Conservation (phyloP, 75 land plant species). For the Pinus taeda region DNA sequence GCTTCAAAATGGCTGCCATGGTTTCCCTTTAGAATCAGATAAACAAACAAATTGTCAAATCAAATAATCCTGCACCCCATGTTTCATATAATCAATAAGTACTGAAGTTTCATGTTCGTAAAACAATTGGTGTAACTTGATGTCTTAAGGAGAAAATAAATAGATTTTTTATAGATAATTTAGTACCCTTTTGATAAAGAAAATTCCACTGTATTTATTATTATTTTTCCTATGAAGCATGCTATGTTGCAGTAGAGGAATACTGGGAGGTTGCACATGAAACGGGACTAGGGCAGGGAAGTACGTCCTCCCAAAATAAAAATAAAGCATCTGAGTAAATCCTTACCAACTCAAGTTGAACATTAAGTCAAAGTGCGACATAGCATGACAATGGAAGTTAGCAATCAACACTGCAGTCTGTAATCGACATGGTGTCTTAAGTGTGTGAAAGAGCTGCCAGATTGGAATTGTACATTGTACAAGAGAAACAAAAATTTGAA, state of each 20-base stretch:
- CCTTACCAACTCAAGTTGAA: not conserved
- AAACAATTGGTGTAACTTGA: not conserved
- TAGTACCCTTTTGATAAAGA: not conserved
- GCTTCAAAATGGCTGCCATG: constrained; percentile 71
- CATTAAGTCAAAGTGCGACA: not conserved
- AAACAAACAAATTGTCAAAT: constrained; percentile 6
- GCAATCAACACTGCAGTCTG: too few species aligned
- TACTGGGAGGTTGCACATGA: too few species aligned
- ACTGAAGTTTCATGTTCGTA: not conserved
- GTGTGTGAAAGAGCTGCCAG: not conserved
- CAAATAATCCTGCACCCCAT: not conserved
- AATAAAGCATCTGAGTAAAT: not conserved
- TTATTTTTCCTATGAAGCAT: too few species aligned
- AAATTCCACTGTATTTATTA: not conserved
- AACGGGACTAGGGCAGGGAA: too few species aligned
- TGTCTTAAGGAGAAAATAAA: not conserved
- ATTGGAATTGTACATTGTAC: not conserved
- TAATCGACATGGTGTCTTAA: too few species aligned
- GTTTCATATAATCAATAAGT: not conserved
- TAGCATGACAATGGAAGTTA: not conserved
- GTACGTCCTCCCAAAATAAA: not conserved
- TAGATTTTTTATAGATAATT: not conserved
- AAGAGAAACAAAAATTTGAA: not conserved
- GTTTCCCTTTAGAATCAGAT: constrained; percentile 53
- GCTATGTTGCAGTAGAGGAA: too few species aligned